phyloP scores from a whole-genome alignment of 2,329 filamentous ascomycete genomes.

The Pestalotiopsis sp. region DNA sequence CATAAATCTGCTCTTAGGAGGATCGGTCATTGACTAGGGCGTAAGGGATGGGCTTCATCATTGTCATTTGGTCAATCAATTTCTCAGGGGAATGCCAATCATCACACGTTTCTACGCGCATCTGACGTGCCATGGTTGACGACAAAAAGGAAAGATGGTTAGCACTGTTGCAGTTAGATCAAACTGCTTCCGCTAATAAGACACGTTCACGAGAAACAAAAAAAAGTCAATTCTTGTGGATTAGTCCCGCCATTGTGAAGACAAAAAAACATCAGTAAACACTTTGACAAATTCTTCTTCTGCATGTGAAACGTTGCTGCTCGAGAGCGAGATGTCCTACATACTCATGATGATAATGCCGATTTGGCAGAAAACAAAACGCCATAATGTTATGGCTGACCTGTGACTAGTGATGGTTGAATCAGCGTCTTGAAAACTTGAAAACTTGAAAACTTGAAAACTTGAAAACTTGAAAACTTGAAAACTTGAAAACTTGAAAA shows the following conservation, averaged over 20 bases:
- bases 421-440: no score
- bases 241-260: conserved; percentile 14
- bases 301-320: not conserved
- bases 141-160: conserved; percentile 11
- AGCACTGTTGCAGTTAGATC: conserved; percentile 9
- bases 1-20: conserved; percentile 49
- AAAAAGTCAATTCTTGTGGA: not conserved
- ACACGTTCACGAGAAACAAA: conserved; percentile 7
- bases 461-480: no score
- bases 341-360: no score
- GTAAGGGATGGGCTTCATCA: conserved; percentile 19
- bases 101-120: conserved; percentile 8
- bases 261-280: conserved; percentile 13
- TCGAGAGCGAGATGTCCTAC: no score
- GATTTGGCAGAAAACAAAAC: no score
- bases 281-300: not conserved
- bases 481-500: no score
- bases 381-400: no score
- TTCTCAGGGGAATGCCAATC: conserved; percentile 14
- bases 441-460: no score
- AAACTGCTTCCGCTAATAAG: conserved; percentile 11
- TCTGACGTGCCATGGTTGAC: conserved; percentile 13
- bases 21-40: conserved; percentile 17
- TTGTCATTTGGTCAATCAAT: conserved; percentile 16
- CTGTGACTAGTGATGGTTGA: not conserved